phyloP scores from a whole-genome alignment of 805 yeast genomes.

The Vanderwaltozyma polyspora region DNA sequence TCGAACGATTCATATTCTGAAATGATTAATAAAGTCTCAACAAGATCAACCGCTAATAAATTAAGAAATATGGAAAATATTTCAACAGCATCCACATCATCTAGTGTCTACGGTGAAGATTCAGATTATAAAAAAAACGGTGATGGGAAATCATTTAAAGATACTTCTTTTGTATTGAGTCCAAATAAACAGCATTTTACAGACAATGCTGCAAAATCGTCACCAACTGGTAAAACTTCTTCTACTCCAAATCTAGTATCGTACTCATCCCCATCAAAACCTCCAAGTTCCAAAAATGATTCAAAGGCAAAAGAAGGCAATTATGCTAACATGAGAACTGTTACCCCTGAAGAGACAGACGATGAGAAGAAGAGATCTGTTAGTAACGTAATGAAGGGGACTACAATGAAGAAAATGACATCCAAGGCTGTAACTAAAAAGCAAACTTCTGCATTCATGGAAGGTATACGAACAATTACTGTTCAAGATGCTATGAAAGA shows the following conservation, averaged over 20 bases:
- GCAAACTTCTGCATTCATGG: conserved; percentile 72
- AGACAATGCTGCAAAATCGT: conserved; percentile 10
- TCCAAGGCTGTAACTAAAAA: conserved; percentile 37
- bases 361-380: conserved; percentile 32
- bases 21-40: conserved; percentile 1
- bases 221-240: conserved; percentile 8
- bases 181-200: conserved; percentile 17
- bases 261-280: conserved; percentile 1
- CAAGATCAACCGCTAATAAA: too few species aligned
- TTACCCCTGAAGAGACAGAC: conserved; percentile 26
- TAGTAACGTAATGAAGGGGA: conserved; percentile 41
- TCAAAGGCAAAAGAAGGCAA: background rate
- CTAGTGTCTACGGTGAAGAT: conserved; percentile 3
- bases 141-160: background rate
- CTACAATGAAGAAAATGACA: conserved; percentile 33
- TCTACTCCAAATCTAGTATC: conserved; percentile 3
- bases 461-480: conserved; percentile 68
- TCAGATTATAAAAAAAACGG: background rate
- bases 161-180: conserved; percentile 12
- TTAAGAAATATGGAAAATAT: too few species aligned
- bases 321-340: conserved; percentile 1
- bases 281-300: background rate
- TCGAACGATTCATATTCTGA: conserved; percentile 1
- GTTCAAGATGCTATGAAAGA: conserved; percentile 68
- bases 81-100: background rate